phyloP scores from a whole-genome alignment of 169 alveolate species.

The Miamiensis avidus region DNA sequence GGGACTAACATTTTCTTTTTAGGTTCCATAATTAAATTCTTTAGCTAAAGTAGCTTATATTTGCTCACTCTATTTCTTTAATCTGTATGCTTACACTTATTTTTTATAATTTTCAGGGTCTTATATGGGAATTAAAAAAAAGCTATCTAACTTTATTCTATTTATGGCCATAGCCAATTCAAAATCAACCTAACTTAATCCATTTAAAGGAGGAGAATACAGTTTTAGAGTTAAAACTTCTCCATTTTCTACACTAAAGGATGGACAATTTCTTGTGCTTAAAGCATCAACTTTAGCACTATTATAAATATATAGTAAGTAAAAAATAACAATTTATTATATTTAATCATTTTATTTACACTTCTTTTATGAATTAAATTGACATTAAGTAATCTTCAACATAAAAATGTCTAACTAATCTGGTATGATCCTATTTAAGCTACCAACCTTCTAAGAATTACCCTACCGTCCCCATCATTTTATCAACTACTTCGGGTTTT shows the following conservation, averaged over 20 bases:
- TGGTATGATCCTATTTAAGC: constrained; percentile 1
- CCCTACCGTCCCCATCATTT: background rate
- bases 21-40: too few species aligned
- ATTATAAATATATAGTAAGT: too few species aligned
- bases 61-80: constrained; percentile 28
- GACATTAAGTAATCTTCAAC: constrained; percentile 29
- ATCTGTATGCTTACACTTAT: constrained; percentile 22
- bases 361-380: constrained; percentile 30
- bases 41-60: constrained; percentile 18
- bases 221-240: constrained; percentile 32
- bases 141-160: constrained; percentile 23
- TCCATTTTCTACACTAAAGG: constrained; percentile 13
- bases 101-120: constrained; percentile 29
- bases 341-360: background rate
- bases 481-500: constrained; percentile 11
- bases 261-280: constrained; percentile 31
- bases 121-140: constrained; percentile 27
- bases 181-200: constrained; percentile 37
- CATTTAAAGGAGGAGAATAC: constrained; percentile 41
- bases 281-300: constrained; percentile 13
- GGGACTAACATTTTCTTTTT: too few species aligned
- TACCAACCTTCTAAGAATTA: constrained; percentile 23
- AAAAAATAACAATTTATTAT: too few species aligned
- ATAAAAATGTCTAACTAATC: constrained; percentile 30
- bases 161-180: constrained; percentile 38